A percentile compares a stretch with the other conserved stretches of the same genome.
Evolutionary conservation across 495 filamentous ascomycete genomes (phyloP).

Genomic region (Aspergillus diversus): DNA sequence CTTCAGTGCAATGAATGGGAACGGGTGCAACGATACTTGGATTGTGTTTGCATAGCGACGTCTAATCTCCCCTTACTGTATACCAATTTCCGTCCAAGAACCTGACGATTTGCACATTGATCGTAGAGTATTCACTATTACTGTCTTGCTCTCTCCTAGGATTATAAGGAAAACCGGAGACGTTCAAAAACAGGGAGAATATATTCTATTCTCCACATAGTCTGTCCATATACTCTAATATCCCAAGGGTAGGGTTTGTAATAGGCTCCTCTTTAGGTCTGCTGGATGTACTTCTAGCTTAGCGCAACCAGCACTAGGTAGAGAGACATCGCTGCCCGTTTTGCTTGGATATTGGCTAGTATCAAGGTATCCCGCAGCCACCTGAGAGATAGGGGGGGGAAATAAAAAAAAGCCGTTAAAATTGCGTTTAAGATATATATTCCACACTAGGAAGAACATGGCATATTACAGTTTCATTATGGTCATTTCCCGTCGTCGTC

Average conservation of each 20-base stretch:
- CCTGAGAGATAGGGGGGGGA: too few relatives aligned
- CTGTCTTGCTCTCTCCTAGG: not conserved
- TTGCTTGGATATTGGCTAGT: too few relatives aligned
- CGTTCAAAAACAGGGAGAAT: constrained; percentile 21
- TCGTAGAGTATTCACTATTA: constrained; percentile 3
- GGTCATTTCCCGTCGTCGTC: constrained; percentile 56
- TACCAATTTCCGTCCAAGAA: constrained; percentile 17
- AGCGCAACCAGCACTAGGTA: too few relatives aligned
- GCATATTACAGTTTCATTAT: constrained; percentile 10
- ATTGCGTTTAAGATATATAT: not conserved
- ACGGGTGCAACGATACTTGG: constrained; percentile 21
- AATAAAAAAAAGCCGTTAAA: too few relatives aligned
- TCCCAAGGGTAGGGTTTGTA: not conserved
- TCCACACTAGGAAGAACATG: not conserved
- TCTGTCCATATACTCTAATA: not conserved
- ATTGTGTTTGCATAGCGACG: constrained; percentile 33
- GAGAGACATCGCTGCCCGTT: too few relatives aligned
- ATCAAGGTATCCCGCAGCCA: too few relatives aligned
- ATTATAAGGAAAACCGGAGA: constrained; percentile 6
- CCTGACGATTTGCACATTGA: constrained; percentile 4
- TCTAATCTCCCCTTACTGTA: constrained; percentile 18
- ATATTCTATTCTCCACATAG: constrained; percentile 26
- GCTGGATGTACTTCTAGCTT: too few relatives aligned
- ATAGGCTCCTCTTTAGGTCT: too few relatives aligned
- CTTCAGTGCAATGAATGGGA: constrained; percentile 8